Percentiles rank a stretch among this genome's conserved stretches.
Conservation (phyloP, 352 stramenopile genomes). For the Globisporangium middletonii region DNA sequence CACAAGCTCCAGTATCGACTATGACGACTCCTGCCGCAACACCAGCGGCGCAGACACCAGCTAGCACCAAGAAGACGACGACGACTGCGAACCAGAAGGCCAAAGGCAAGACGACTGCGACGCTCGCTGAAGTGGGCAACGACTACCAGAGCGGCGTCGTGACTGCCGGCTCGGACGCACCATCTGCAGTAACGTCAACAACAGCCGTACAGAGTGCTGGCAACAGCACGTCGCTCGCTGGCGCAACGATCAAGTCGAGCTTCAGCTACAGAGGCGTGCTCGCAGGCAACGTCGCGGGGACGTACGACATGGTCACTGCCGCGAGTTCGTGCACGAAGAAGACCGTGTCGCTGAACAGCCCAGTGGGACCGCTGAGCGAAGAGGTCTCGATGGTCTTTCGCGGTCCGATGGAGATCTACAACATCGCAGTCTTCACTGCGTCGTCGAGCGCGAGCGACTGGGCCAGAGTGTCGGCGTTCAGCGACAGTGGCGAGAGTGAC, state of each 20-base stretch:
- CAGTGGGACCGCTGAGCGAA: constrained; percentile 42
- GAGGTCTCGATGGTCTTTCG: constrained; percentile 55
- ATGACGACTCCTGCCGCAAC: background rate
- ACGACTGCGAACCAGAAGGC: background rate
- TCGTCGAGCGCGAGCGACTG: constrained; percentile 21
- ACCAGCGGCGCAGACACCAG: constrained; percentile 6
- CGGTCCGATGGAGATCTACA: constrained; percentile 55
- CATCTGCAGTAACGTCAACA: background rate
- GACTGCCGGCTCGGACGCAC: constrained; percentile 1
- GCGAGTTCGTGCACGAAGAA: constrained; percentile 28
- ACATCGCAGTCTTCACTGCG: constrained; percentile 41
- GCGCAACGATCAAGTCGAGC: constrained; percentile 40
- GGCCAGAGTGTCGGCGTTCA: constrained; percentile 43
- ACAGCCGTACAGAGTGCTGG: background rate
- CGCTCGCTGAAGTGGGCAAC: constrained; percentile 15
- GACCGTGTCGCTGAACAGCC: constrained; percentile 25
- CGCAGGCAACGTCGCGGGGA: constrained; percentile 30
- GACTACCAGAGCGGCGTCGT: constrained; percentile 13
- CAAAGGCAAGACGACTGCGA: background rate
- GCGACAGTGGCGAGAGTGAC: constrained; percentile 18
- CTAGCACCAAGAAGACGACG: constrained; percentile 2
- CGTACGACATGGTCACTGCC: constrained; percentile 38
- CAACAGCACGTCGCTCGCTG: constrained; percentile 24
- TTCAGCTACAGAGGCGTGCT: constrained; percentile 35
- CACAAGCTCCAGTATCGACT: background rate